Base-by-base conservation (phyloP, 768 basidiomycete species). In the Ramaria rubella region DNA sequence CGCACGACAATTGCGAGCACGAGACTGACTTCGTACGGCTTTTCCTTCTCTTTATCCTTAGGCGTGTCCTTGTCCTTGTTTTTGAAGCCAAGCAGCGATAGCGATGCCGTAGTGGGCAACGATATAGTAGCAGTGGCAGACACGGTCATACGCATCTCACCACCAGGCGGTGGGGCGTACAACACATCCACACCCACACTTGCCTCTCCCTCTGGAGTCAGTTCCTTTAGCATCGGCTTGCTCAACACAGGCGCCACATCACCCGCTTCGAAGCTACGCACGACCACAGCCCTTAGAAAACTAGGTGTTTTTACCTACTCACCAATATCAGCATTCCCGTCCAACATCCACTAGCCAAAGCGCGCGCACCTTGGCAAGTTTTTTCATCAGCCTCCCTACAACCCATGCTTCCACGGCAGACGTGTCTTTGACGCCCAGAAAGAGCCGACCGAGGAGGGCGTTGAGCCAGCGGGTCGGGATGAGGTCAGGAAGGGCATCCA, bases 401-500 rank as follows among this genome's bases (percentile, higher is more conserved):
- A 98, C 91, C 66, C 84, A 86, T 24, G 82, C 75, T 67, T 98
- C 95, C 54, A 97, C 75, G 27, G 72, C 73, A 51, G 86, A 79
- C 1, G 94, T 99, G 54, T 82, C 82, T 72, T 96, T 95, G 66
- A 89, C 83, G 62, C 87, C 87, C 73, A 95, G 90, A 75, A 97
- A 97, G 12, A 97, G 66, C 19, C 96, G 86, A 3, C 94, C 96
- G 59, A 98, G 72, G 54, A 98, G 73, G 0, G 93, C 96, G 65
- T 99, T 99, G 48, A 97, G 74, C 96, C 96, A 99, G 4, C 95
- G 86, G 82, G 94, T 92, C 2, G 94, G 94, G 58, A 97, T 94
- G 59, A 94, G 87, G 68, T 99, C 95, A 2, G 96, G 90, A 66
- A 93, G 90, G 62, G 87, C 82, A 72, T 98, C 96, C 59, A 99